phyloP scores from a whole-genome alignment of 305 asterid species.

The Solanum chacoense region DNA sequence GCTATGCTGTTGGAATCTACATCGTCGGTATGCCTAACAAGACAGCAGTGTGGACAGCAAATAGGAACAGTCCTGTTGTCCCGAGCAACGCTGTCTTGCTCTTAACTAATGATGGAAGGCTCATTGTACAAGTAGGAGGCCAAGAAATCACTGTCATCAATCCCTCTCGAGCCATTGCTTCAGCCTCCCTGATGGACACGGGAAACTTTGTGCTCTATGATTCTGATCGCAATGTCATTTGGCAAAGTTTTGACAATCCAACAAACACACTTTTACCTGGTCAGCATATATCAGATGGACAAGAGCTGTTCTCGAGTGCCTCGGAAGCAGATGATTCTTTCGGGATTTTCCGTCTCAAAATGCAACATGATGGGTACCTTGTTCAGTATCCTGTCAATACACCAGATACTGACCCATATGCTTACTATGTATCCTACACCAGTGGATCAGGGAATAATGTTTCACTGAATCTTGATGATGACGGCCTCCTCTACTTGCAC shows the following conservation, averaged over 20 bases:
- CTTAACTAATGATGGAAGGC: slow-evolving; percentile 15
- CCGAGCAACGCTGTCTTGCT: background rate
- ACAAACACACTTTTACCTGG: slow-evolving; percentile 14
- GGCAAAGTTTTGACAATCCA: slow-evolving; percentile 2
- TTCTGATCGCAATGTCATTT: background rate
- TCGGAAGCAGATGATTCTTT: slow-evolving; percentile 1
- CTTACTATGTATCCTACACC: slow-evolving; percentile 1
- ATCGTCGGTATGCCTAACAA: background rate
- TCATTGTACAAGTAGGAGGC: slow-evolving; percentile 2
- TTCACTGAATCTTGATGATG: slow-evolving; percentile 23
- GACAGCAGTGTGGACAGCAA: slow-evolving; percentile 9
- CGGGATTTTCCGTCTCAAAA: slow-evolving; percentile 17
- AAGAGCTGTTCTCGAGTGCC: slow-evolving; percentile 11
- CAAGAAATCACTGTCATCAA: background rate
- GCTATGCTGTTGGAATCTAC: slow-evolving; percentile 11
- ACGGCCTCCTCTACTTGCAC: slow-evolving; percentile 24
- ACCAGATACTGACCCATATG: background rate
- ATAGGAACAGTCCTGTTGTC: background rate
- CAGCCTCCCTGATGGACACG: slow-evolving; percentile 19
- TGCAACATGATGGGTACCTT: slow-evolving; percentile 26
- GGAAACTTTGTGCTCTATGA: slow-evolving; percentile 25
- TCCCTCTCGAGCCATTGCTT: background rate
- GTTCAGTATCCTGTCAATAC: slow-evolving; percentile 16
- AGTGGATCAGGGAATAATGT: background rate
- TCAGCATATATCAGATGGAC: background rate